phyloP scores from a whole-genome alignment of 108 stramenopile species.

The Stephanodiscus minutulus region DNA sequence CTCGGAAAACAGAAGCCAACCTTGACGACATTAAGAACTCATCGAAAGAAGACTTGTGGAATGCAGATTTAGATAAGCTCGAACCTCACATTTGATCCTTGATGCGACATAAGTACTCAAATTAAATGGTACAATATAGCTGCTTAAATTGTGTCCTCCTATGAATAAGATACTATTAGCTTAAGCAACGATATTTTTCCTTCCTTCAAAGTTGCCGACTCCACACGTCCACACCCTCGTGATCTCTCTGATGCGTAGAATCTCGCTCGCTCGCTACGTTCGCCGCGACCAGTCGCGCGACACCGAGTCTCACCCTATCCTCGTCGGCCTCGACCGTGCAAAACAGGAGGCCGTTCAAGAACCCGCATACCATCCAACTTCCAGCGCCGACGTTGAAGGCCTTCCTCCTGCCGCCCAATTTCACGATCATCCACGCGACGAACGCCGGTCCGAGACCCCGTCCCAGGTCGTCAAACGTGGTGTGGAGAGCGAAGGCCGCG shows the following conservation, averaged over 20 bases:
- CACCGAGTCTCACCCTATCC: constrained; percentile 30
- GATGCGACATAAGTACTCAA: too few relatives aligned
- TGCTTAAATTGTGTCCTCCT: too few relatives aligned
- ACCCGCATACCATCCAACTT: constrained; percentile 80
- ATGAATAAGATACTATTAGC: too few relatives aligned
- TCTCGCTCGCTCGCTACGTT: background rate
- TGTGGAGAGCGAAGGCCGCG: constrained; percentile 78
- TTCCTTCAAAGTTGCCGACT: too few relatives aligned
- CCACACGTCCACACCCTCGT: background rate
- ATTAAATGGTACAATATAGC: too few relatives aligned
- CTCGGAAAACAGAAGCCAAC: constrained; percentile 57
- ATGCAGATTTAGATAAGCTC: constrained; percentile 77
- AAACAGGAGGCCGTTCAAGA: constrained; percentile 69
- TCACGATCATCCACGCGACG: constrained; percentile 66
- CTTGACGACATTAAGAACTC: constrained; percentile 52
- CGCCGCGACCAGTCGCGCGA: constrained; percentile 8
- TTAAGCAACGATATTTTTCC: too few relatives aligned
- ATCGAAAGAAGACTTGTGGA: constrained; percentile 81
- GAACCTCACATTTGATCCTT: constrained; percentile 51
- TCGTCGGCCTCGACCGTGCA: constrained; percentile 73
- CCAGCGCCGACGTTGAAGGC: constrained; percentile 78
- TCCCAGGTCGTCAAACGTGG: constrained; percentile 86
- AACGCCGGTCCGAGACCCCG: constrained; percentile 86
- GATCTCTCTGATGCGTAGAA: background rate
- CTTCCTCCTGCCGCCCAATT: constrained; percentile 54